phyloP scores from a whole-genome alignment of 2,329 filamentous ascomycete genomes.

The Beauveria varroae region DNA sequence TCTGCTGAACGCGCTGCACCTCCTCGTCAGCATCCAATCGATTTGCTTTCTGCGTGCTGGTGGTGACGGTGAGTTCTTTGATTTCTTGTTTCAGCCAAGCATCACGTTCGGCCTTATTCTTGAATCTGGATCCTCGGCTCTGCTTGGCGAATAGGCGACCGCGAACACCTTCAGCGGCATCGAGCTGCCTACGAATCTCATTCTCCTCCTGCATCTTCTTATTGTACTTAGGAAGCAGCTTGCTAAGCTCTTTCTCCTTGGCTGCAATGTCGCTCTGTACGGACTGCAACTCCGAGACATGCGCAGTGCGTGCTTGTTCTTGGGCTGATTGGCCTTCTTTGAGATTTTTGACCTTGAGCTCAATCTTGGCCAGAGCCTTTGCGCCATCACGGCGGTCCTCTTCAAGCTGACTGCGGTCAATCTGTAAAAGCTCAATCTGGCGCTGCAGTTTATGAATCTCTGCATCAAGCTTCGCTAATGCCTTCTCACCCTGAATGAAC shows the following conservation, averaged over 20 bases:
- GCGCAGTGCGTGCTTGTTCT: slow-evolving; percentile 63
- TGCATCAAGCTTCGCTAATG: slow-evolving; percentile 67
- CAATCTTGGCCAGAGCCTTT: slow-evolving; percentile 73
- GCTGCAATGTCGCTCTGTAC: slow-evolving; percentile 67
- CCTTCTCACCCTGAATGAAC: slow-evolving; percentile 71
- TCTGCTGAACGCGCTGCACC: slow-evolving; percentile 60
- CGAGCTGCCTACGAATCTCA: slow-evolving; percentile 61
- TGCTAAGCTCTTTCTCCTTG: slow-evolving; percentile 68
- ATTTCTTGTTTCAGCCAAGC: slow-evolving; percentile 75
- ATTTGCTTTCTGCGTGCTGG: slow-evolving; percentile 77
- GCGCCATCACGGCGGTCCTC: slow-evolving; percentile 80
- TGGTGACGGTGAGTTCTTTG: slow-evolving; percentile 65
- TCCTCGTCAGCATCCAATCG: slow-evolving; percentile 80
- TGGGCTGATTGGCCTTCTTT: slow-evolving; percentile 75
- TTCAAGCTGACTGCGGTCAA: slow-evolving; percentile 82
- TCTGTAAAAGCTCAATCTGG: slow-evolving; percentile 73
- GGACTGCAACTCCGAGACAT: slow-evolving; percentile 62
- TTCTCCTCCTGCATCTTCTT: slow-evolving; percentile 66
- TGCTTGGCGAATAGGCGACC: slow-evolving; percentile 87
- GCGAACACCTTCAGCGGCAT: slow-evolving; percentile 65
- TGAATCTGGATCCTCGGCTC: slow-evolving; percentile 78
- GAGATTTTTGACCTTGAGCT: slow-evolving; percentile 75
- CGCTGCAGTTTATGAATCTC: slow-evolving; percentile 75
- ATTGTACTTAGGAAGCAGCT: slow-evolving; percentile 71
- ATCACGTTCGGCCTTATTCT: slow-evolving; percentile 82